Evolutionary conservation across 2,329 filamentous ascomycete species (phyloP), one percentile per base, ranked within the genome.

Genomic region (Aureobasidium leucospermi): DNA sequence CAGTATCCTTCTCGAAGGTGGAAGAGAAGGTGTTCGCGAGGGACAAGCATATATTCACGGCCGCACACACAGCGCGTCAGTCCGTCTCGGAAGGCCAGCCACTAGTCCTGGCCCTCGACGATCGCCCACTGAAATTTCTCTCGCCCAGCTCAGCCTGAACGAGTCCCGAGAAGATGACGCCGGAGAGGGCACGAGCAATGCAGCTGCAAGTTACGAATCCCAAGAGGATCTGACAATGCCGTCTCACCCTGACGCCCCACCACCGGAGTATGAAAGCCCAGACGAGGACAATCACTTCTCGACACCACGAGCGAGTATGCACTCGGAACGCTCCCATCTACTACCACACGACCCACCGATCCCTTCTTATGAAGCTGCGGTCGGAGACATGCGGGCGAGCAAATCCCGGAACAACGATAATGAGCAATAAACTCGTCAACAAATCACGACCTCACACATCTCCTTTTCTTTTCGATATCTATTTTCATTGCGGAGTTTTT

Each of bases 121-220:
- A 66, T 95, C 90, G 68, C 92, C 94, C 8, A 97, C 94, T 10
- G 94, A 97, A 72, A 99, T 99, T 65, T 96, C 92, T 8, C 82
- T 99, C 49, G 89, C 92, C 31, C 90, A 93, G 68, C 81, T 96
- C 57, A 86, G 89, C 46, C 88, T 87, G 61, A 80, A 87, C 58
- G 81, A 85, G 59, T 82, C 81, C 4, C 76, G 64, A 36, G 67
- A 85, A 55, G 87, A 92, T 23, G 23, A 23, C 65, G 82, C 85
- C 59, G 83, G 79, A n/a, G 89, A 90, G 68, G 89, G 91, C 60
- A 81, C 84, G 64, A 64, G 16, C 63, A 69, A 60, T 62, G 60
- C 43, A 66, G 71, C 63, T 19, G 32, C 55, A 36, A 36, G 42
- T 41, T 36, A 49, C 28, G 45, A 39, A 19, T 16, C 34, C 8